A percentile compares a stretch with the other conserved stretches of the same genome.
Conservation (phyloP, 352 stramenopile genomes). For the Phytophthora sp. region DNA sequence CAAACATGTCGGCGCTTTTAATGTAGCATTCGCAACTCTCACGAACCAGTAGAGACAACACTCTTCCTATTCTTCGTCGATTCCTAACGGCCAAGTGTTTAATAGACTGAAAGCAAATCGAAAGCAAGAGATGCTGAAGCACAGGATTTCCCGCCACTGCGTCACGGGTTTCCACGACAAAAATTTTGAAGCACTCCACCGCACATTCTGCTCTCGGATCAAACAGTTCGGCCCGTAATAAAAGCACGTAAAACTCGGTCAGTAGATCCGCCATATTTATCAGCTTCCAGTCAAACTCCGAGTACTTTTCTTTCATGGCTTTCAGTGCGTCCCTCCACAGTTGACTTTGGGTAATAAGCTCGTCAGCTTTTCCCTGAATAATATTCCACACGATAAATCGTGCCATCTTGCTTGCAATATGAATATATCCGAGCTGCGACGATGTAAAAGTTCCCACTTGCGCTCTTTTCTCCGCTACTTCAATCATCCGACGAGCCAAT, state of each 20-base stretch:
- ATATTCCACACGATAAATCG: conserved; percentile 69
- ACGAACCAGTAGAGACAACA: conserved; percentile 63
- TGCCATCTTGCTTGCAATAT: conserved; percentile 69
- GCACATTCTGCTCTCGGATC: conserved; percentile 52
- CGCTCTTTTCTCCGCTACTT: conserved; percentile 54
- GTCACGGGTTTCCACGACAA: conserved; percentile 56
- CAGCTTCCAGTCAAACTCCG: conserved; percentile 62
- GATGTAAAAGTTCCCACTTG: conserved; percentile 47
- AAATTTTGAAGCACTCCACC: conserved; percentile 71
- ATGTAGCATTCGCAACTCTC: conserved; percentile 72
- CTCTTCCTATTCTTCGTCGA: conserved; percentile 36
- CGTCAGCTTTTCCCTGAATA: conserved; percentile 31
- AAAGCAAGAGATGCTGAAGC: conserved; percentile 72
- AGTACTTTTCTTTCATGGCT: conserved; percentile 73
- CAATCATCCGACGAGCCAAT: conserved; percentile 51
- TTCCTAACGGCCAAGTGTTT: conserved; percentile 46
- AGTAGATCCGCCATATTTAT: conserved; percentile 73
- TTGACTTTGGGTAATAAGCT: conserved; percentile 36
- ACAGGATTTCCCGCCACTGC: conserved; percentile 45
- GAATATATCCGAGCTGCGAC: conserved; percentile 60
- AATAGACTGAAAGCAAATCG: conserved; percentile 74
- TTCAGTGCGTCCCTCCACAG: conserved; percentile 58
- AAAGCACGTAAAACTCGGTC: conserved; percentile 61
- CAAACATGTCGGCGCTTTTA: conserved; percentile 67
- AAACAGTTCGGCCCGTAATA: conserved; percentile 48